Percentiles rank a stretch among this genome's conserved stretches.
Evolutionary conservation across 2,329 filamentous ascomycete genomes (phyloP).

Genomic region (Chaetothyriales sp.): DNA sequence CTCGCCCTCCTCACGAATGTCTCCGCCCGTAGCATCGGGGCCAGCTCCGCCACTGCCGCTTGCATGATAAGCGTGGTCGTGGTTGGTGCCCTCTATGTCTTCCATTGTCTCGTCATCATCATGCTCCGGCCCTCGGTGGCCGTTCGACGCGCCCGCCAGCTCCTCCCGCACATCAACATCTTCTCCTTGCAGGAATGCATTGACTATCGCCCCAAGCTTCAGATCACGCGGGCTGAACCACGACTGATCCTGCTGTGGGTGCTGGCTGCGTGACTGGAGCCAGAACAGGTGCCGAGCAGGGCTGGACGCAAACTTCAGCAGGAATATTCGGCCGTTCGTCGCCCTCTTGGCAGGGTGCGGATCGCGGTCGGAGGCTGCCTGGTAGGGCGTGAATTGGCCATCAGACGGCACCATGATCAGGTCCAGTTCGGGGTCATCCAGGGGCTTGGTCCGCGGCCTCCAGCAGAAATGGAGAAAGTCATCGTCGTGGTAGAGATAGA

Average conservation of each 20-base stretch:
- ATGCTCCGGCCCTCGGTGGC: slow-evolving; percentile 41
- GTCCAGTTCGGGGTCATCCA: slow-evolving; percentile 66
- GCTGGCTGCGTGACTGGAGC: slow-evolving; percentile 83
- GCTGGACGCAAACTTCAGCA: slow-evolving; percentile 84
- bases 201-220: slow-evolving; percentile 76
- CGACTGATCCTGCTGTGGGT: slow-evolving; percentile 50
- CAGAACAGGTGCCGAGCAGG: slow-evolving; percentile 89
- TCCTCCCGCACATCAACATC: slow-evolving; percentile 57
- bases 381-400: slow-evolving; percentile 72
- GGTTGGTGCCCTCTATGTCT: slow-evolving; percentile 50
- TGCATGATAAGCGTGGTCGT: slow-evolving; percentile 43
- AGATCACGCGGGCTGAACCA: slow-evolving; percentile 75
- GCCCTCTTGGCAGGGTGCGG: slow-evolving; percentile 47
- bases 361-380: slow-evolving; percentile 42
- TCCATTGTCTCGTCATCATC: slow-evolving; percentile 61
- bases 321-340: slow-evolving; percentile 76
- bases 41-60: slow-evolving; percentile 65
- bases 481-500: slow-evolving; percentile 88
- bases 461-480: slow-evolving; percentile 96
- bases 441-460: slow-evolving; percentile 59
- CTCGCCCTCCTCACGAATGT: slow-evolving; percentile 79
- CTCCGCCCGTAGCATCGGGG: slow-evolving; percentile 73
- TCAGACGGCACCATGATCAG: slow-evolving; percentile 88
- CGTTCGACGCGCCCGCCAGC: slow-evolving; percentile 45
- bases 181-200: slow-evolving; percentile 71